Conservation (phyloP, 208 protist genomes). For the Wallacemonas rigidus region DNA sequence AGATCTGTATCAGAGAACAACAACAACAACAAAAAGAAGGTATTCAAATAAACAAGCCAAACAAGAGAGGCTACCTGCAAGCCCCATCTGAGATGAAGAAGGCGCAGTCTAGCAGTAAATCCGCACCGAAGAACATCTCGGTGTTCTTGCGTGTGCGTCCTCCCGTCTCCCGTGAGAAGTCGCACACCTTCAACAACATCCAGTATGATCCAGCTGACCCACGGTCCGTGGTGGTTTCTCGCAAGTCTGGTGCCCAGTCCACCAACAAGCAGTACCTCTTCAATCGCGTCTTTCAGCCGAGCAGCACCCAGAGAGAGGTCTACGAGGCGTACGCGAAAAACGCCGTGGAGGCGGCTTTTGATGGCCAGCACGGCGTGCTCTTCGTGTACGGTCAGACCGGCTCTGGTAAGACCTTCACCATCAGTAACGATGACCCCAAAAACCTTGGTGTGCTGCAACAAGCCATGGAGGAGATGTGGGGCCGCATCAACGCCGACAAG, state of each 20-base stretch:
- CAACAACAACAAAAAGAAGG: conserved; percentile 14
- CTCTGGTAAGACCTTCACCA: conserved; percentile 91
- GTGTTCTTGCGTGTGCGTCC: conserved; percentile 88
- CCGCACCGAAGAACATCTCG: conserved; percentile 83
- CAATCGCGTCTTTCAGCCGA: conserved; percentile 67
- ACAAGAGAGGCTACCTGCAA: background rate
- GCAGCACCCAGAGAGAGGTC: conserved; percentile 65
- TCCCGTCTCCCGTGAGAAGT: conserved; percentile 66
- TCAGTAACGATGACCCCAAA: conserved; percentile 87
- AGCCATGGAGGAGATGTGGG: conserved; percentile 71
- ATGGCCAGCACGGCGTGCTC: conserved; percentile 87
- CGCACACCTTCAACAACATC: conserved; percentile 78
- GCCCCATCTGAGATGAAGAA: conserved; percentile 34
- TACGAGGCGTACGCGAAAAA: conserved; percentile 74
- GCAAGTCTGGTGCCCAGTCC: conserved; percentile 43
- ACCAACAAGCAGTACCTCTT: conserved; percentile 68
- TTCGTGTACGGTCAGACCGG: conserved; percentile 93
- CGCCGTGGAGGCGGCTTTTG: conserved; percentile 86
- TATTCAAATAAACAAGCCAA: conserved; percentile 16
- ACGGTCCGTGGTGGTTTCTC: conserved; percentile 44
- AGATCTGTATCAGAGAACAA: background rate
- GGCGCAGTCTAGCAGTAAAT: conserved; percentile 43
- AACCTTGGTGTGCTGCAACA: conserved; percentile 88
- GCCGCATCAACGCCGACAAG: conserved; percentile 57
- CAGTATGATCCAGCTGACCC: conserved; percentile 51